Conservation (phyloP, 495 filamentous ascomycete species). For the Aspergillus haitiensis region DNA sequence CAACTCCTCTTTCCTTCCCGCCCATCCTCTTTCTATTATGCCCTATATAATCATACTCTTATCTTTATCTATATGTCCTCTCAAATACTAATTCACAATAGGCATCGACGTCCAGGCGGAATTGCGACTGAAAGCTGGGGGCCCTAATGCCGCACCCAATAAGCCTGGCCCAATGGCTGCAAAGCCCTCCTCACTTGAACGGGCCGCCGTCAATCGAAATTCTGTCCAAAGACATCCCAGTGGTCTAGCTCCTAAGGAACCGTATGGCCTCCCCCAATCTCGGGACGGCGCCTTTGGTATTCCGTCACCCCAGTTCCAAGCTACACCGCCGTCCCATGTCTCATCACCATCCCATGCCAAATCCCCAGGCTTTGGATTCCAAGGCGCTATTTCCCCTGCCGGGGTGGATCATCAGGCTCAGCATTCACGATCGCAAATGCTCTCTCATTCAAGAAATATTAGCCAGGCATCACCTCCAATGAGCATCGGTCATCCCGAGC, state of each 20-base stretch:
- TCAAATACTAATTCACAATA: slow-evolving; percentile 35
- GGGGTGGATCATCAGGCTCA: slow-evolving; percentile 58
- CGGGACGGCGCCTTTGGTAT: slow-evolving; percentile 51
- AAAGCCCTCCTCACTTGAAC: slow-evolving; percentile 65
- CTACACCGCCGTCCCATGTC: slow-evolving; percentile 79
- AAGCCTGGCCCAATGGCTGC: slow-evolving; percentile 52
- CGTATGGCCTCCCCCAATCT: slow-evolving; percentile 54
- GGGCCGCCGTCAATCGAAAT: slow-evolving; percentile 70
- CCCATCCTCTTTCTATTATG: not conserved
- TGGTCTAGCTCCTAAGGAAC: slow-evolving; percentile 72
- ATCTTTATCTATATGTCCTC: not conserved
- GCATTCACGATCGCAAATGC: slow-evolving; percentile 51
- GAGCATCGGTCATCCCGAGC: slow-evolving; percentile 44
- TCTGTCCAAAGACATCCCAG: slow-evolving; percentile 66
- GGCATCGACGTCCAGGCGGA: slow-evolving; percentile 98
- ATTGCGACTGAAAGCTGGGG: slow-evolving; percentile 79
- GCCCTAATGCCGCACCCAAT: slow-evolving; percentile 61
- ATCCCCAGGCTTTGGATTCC: slow-evolving; percentile 68
- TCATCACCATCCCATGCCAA: slow-evolving; percentile 72
- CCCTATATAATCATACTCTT: not conserved
- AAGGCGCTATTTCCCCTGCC: slow-evolving; percentile 68
- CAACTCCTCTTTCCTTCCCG: not conserved
- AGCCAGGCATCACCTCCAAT: slow-evolving; percentile 44
- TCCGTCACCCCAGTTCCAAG: slow-evolving; percentile 63
- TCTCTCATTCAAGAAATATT: slow-evolving; percentile 45